Base-by-base conservation (phyloP, 1,284 basidiomycete species). In the Sanghuangporus sanghuang region DNA sequence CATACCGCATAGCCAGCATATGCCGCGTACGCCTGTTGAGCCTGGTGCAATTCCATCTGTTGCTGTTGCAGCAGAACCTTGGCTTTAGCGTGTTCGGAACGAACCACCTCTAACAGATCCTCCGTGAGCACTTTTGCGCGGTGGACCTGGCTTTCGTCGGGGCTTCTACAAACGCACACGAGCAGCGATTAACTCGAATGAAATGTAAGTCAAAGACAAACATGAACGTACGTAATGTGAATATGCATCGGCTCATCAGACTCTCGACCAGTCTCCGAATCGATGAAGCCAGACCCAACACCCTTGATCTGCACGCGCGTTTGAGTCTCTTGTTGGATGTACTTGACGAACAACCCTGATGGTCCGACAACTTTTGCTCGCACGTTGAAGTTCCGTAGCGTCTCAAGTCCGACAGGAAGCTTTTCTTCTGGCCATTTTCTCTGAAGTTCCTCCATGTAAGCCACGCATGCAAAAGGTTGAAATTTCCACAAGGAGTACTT, bases 291-390 rank as follows among this genome's bases (percentile, higher is more conserved):
- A 18, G 94, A 96, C 0, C 97, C 97, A 16, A 89, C 69, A 11
- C 96, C 96, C 75, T 98, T 98, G 73, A 99, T 98, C 75, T 99
- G 96, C n/a, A 98, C 96, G 67, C 96, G 85, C 14, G 95, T 96
- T 42, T 90, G 89, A 0, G 96, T 99, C 77, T 99, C 96, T 71
- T 89, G 86, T 77, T 99, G 96, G 68, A 99, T 99, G 73, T 95
- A 96, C 78, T 99, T 99, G 68, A 99, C 96, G 73, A 98, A 99
- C 73, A 95, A 89, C 69, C 95, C 95, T 65, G 86, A 87, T 8
- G 96, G 97, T 4, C 96, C 96, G 48, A 99, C 96, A 32, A 98
- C 93, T 77, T 99, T 99, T 12, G 96, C 95, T 63, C 97, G 84
- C 61, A 99, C 89, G 73, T 99, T 98, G 77, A 99, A 99, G 77